Evolutionary conservation across 1,284 basidiomycete species (phyloP), one percentile per base, ranked within the genome.

Genomic region (Thecaphora thlaspeos): DNA sequence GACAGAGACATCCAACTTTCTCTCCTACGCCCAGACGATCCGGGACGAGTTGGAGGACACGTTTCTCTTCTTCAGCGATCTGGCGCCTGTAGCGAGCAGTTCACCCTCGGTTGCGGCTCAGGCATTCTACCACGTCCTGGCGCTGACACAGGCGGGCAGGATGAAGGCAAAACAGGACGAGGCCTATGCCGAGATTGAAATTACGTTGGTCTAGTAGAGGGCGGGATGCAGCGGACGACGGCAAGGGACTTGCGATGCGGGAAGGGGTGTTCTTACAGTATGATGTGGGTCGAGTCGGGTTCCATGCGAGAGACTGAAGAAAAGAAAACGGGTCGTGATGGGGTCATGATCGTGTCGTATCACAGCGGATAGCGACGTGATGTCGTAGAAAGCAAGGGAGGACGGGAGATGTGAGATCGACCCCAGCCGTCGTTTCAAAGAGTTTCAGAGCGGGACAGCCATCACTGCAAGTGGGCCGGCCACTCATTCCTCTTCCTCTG

Each of bases 51-150:
- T 66, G 23, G 47, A 57, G 10, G 63, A 66, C 47, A 46, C 58
- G 0, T 30, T 21, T 9, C 53, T 66, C 15, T 39, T 66, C 41
- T 66, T 63, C 10, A 62, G 64, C 51, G 64, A 66, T 41, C 46
- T 66, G 30, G 60, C 46, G 2, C 59, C 63, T 0, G 55, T 69
- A 0, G 52, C 62, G 0, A 48, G 51, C 15, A 71, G 68, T 15
- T 60, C 54, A 12, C 59, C 69, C 2, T 46, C 45, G 0, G 68
- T 75, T 3, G 77, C 77, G 4, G 75, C 77, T 14, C 61, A 68
- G 37, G 77, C 73, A 4, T 63, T 79, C 43, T 78, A 77, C 43
- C 75, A 78, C 38, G 51, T 71, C 3, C 52, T 79, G 18, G 52
- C 61, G 2, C 48, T 79, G 1, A 62, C 70, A 0, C 73, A 50